Conservation (phyloP, 768 basidiomycete genomes). For the Lentinula edodes region DNA sequence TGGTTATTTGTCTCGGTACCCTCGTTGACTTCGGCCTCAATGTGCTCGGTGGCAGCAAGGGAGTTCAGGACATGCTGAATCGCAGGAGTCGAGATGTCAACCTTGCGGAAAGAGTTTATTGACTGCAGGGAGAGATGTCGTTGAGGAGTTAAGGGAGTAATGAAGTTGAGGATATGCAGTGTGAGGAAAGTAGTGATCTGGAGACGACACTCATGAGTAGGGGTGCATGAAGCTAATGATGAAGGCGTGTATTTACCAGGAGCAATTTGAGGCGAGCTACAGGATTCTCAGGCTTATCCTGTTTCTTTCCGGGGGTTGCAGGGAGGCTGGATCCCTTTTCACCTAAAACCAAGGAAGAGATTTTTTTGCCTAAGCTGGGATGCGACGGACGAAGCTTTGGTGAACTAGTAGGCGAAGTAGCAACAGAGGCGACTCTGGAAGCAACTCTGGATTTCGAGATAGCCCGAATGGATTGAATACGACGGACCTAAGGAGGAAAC, state of each 20-base stretch:
- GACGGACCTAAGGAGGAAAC: constrained; percentile 39
- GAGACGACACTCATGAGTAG: not conserved
- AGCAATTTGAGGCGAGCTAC: constrained; percentile 86
- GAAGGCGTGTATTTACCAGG: constrained; percentile 44
- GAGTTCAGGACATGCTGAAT: constrained; percentile 54
- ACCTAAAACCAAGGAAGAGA: constrained; percentile 9
- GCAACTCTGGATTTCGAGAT: constrained; percentile 31
- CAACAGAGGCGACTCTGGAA: constrained; percentile 24
- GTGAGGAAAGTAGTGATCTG: constrained; percentile 88
- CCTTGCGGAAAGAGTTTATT: constrained; percentile 35
- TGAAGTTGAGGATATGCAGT: constrained; percentile 88
- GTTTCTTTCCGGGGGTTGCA: constrained; percentile 18
- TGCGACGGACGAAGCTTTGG: constrained; percentile 3
- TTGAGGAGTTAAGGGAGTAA: constrained; percentile 76
- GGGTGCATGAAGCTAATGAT: not conserved
- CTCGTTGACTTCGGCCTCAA: not conserved
- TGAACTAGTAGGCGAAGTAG: constrained; percentile 19
- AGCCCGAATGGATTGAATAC: constrained; percentile 59
- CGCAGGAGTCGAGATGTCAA: constrained; percentile 64
- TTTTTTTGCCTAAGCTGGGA: constrained; percentile 3
- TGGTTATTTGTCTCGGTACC: constrained; percentile 10
- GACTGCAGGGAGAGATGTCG: constrained; percentile 22
- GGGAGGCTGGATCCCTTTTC: constrained; percentile 36
- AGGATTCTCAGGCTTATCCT: constrained; percentile 65
- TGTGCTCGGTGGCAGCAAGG: constrained; percentile 32